Evolutionary conservation across 208 protist genomes (phyloP).

Genomic region (Naegleria gruberi): DNA sequence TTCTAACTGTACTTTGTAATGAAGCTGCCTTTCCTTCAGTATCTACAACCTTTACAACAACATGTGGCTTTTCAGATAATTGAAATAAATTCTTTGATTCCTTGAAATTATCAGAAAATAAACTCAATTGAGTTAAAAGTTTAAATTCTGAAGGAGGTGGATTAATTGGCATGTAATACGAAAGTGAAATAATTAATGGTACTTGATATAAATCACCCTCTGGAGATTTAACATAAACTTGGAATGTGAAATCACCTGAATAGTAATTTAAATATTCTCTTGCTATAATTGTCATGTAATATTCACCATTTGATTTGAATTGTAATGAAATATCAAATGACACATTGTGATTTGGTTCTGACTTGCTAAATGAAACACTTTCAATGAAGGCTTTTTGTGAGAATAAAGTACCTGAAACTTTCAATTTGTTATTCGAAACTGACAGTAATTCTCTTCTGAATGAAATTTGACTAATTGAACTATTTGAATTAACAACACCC

Average conservation of each 20-base stretch:
- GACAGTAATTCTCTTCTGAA: background rate
- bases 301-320: background rate
- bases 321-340: background rate
- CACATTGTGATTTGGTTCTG: background rate
- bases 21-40: too few relatives aligned
- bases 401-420: background rate
- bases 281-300: background rate
- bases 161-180: background rate
- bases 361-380: background rate
- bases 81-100: background rate
- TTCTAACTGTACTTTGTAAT: background rate
- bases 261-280: background rate
- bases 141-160: background rate
- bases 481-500: background rate
- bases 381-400: background rate
- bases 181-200: background rate
- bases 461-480: background rate
- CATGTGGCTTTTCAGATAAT: background rate
- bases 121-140: background rate
- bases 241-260: background rate
- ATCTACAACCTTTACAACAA: background rate
- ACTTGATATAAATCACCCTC: background rate
- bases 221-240: background rate
- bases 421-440: background rate
- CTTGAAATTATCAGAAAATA: background rate